These are phyloP conservation scores for Aspergillus sp. DNA, from an alignment of 2,329 filamentous ascomycete species.

Conservation along the genomic window DNA sequence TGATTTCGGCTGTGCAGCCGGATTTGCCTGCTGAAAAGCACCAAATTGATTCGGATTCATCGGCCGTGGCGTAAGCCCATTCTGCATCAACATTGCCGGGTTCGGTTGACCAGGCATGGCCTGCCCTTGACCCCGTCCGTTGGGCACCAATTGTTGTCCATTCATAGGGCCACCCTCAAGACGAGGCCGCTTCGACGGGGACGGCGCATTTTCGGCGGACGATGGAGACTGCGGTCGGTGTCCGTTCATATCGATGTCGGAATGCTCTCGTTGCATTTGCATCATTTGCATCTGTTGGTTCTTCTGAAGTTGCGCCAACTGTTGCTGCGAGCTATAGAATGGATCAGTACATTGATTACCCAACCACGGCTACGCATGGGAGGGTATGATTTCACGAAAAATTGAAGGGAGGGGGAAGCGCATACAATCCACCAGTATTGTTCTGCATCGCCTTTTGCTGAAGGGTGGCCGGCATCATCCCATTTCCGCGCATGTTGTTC, in stretches of 20 bases:
- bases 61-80: slow-evolving; percentile 75
- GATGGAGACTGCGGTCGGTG: slow-evolving; percentile 81
- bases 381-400: not conserved
- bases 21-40: slow-evolving; percentile 59
- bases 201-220: slow-evolving; percentile 84
- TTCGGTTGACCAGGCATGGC: slow-evolving; percentile 71
- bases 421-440: slow-evolving; percentile 55
- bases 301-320: slow-evolving; percentile 72
- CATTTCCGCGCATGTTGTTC: slow-evolving; percentile 60
- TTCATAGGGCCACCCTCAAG: slow-evolving; percentile 77
- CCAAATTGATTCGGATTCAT: slow-evolving; percentile 79
- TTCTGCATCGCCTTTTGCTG: slow-evolving; percentile 79
- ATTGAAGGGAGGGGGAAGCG: slow-evolving; percentile 21
- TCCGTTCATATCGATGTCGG: slow-evolving; percentile 82
- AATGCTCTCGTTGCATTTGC: slow-evolving; percentile 87
- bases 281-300: slow-evolving; percentile 62
- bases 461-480: slow-evolving; percentile 52
- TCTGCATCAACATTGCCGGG: slow-evolving; percentile 57
- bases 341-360: slow-evolving; percentile 27
- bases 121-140: slow-evolving; percentile 70
- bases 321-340: slow-evolving; percentile 60
- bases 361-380: not conserved
- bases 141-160: slow-evolving; percentile 76
- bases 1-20: slow-evolving; percentile 75
- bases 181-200: slow-evolving; percentile 86